A percentile compares a stretch with the other conserved stretches of the same genome.
phyloP scores from a whole-genome alignment of 371 early-diverging fungal species.

The Haplosporangium sp. region DNA sequence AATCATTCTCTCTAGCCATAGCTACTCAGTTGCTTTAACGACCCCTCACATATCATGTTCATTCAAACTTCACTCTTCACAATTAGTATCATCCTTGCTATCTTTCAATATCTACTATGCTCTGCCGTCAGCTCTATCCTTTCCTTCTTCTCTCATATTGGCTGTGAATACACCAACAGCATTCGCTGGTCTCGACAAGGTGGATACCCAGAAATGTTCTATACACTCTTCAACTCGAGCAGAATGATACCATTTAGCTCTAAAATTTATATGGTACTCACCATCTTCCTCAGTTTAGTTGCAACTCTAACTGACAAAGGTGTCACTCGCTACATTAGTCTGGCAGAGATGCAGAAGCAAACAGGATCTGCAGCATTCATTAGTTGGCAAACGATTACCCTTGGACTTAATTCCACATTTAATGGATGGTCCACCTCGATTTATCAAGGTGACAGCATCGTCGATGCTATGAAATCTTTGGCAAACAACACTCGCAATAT shows the following conservation, averaged over 20 bases:
- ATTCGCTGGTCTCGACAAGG: conserved; percentile 4
- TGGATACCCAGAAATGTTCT: conserved; percentile 1
- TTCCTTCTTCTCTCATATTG: background rate
- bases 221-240: background rate
- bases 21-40: background rate
- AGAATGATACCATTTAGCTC: background rate
- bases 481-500: conserved; percentile 1
- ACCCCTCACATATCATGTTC: conserved; percentile 6
- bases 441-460: background rate
- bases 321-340: background rate
- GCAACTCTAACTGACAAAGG: conserved; percentile 1
- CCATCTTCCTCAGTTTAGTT: background rate
- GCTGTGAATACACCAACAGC: conserved; percentile 6
- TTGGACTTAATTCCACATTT: background rate
- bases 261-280: background rate
- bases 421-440: background rate
- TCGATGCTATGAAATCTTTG: background rate
- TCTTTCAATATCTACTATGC: background rate
- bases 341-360: background rate
- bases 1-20: no score
- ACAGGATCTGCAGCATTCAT: no score
- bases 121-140: background rate
- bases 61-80: background rate
- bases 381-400: background rate
- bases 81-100: background rate